Base-by-base conservation (phyloP, 371 early-diverging fungal species). In the Cokeromyces recurvatus region DNA sequence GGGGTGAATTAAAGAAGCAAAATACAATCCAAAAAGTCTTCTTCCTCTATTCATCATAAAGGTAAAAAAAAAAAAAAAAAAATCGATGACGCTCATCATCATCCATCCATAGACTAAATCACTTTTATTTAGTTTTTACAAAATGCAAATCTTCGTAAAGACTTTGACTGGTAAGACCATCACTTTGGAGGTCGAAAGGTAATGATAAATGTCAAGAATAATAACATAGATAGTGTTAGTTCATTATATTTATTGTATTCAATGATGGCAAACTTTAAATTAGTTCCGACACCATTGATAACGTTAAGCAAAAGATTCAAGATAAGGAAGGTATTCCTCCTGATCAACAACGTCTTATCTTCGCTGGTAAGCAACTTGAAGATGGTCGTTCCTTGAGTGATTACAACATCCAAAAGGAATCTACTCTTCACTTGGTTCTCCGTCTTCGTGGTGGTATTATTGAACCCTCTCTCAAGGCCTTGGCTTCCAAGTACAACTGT, bases 321-420 rank as follows among this genome's bases (percentile, higher is more conserved):
- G 97, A 98, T 79, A 97, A 97, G 87, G 98, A 60, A 60, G 60
- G 55, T 59, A 99, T 99, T 70, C 99, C 99, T 50, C 99, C 99
- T 55, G 99, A 99, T 77, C 99, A 99, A 86, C 99, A 99, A 79
- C 97, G 99, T 64, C 86, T 99, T 59, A 99, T 99, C 71, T 99
- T 99, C 73, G 98, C 99, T 74, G 99, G 97, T 62, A 98, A 98
- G 88, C 99, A 99, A 84, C 90, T 99, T 51, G 98, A 98, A 79
- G 98, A 98, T 78, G 97, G 95, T 56, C 94, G 95, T 74, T 80
- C 83, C 38, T 80, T 90, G 38, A 78, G 84, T 43, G 90, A 90
- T 77, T 90, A 90, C 81, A 90, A 89, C 84, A 90, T 88, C 81
- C 91, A 90, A 72, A 89, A 89, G 82, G 98, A 98, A 77, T 96